These are phyloP conservation scores for Diaporthe vexans DNA, from an alignment of 2,329 filamentous ascomycete genomes.

Conservation along the genomic window DNA sequence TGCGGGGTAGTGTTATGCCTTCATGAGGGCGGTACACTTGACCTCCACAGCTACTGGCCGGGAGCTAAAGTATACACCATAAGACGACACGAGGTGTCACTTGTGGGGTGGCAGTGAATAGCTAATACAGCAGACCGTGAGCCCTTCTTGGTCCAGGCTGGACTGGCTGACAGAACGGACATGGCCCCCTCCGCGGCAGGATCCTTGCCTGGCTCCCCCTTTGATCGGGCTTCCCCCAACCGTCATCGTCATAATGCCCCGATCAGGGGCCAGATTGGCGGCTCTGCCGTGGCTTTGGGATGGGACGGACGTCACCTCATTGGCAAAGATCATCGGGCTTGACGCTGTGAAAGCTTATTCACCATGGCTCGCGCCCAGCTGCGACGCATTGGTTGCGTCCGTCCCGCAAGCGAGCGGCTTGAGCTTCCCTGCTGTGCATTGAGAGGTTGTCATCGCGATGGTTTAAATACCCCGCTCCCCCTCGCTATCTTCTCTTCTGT, in stretches of 20 bases:
- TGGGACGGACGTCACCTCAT: constrained; percentile 12
- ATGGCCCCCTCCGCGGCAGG: background rate
- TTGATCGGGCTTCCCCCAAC: constrained; percentile 21
- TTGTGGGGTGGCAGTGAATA: background rate
- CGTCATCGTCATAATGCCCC: constrained; percentile 31
- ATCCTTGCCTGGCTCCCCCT: constrained; percentile 7
- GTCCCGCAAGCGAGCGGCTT: constrained; percentile 11
- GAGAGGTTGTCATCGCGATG: background rate
- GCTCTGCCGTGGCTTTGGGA: constrained; percentile 20
- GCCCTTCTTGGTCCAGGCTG: background rate
- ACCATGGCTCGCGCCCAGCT: background rate
- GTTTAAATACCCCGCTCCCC: constrained; percentile 31
- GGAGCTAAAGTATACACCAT: background rate
- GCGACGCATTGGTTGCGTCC: background rate
- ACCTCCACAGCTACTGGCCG: no score
- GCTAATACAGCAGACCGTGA: background rate
- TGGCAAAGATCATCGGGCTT: constrained; percentile 29
- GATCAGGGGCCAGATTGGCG: constrained; percentile 17
- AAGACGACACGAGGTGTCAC: background rate
- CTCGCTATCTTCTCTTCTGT: background rate
- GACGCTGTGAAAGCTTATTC: constrained; percentile 30
- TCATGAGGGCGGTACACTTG: background rate
- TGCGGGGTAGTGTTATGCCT: constrained; percentile 27
- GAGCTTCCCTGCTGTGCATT: background rate
- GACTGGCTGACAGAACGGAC: no score